Percentiles rank a stretch among this genome's conserved stretches.
These are phyloP conservation scores for Erigeron canadensis DNA, from an alignment of 129 eudicot genomes.

Conservation along the genomic window DNA sequence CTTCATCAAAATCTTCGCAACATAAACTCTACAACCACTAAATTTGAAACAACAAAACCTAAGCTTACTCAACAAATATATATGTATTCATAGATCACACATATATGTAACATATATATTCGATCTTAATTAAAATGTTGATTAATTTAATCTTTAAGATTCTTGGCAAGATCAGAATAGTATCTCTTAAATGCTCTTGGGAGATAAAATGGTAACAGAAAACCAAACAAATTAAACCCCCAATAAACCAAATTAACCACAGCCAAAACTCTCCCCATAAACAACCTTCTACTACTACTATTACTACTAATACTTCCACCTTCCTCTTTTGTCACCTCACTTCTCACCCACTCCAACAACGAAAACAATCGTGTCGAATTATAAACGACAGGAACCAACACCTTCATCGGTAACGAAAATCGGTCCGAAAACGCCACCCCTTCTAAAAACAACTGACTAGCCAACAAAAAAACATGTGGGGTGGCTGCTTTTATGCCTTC, in stretches of 20 bases:
- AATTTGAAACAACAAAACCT: too few species aligned
- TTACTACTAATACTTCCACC: background rate
- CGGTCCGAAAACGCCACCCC: constrained; percentile 54
- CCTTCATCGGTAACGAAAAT: constrained; percentile 74
- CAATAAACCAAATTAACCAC: constrained; percentile 62
- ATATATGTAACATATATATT: background rate
- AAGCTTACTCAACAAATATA: too few species aligned
- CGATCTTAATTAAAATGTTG: background rate
- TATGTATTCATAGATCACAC: too few species aligned
- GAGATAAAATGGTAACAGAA: constrained; percentile 68
- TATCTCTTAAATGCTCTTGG: constrained; percentile 66
- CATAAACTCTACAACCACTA: too few species aligned
- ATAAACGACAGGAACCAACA: constrained; percentile 69
- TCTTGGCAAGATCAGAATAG: constrained; percentile 36
- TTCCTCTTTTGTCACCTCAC: constrained; percentile 51
- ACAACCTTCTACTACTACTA: constrained; percentile 46
- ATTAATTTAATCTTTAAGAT: constrained; percentile 17
- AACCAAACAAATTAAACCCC: constrained; percentile 80
- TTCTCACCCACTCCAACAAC: constrained; percentile 63
- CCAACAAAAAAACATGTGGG: constrained; percentile 64
- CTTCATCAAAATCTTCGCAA: too few species aligned
- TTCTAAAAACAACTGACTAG: constrained; percentile 75
- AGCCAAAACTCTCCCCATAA: constrained; percentile 60
- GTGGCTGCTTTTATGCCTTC: constrained; percentile 81
- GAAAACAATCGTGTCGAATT: constrained; percentile 62